A percentile compares a stretch with the other conserved stretches of the same genome.
Evolutionary conservation across 1,284 basidiomycete genomes (phyloP).

Genomic region (Ceratobasidium theobromae): DNA sequence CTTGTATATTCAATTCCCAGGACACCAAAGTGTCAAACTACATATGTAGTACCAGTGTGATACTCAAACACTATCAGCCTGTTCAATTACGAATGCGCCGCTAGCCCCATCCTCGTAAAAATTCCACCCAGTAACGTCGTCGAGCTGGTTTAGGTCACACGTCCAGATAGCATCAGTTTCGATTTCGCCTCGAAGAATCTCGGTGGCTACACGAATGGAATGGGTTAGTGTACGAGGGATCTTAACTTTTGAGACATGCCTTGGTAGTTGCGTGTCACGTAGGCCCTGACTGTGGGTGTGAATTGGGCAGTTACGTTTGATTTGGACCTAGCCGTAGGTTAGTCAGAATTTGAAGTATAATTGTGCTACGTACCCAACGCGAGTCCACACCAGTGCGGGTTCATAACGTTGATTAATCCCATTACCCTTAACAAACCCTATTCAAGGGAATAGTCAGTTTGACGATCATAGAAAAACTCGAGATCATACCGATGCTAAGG

Average conservation of each 20-base stretch:
- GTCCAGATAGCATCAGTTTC: too few relatives aligned
- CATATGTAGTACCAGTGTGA: too few relatives aligned
- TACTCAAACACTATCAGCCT: too few relatives aligned
- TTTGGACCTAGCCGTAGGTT: background rate
- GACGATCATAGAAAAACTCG: background rate
- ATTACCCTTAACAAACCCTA: constrained; percentile 12
- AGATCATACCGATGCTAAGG: background rate
- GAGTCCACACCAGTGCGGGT: background rate
- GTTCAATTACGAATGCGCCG: constrained; percentile 17
- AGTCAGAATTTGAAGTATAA: background rate
- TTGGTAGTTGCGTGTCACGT: background rate
- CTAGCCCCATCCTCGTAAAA: background rate
- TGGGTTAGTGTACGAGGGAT: background rate
- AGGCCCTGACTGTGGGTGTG: background rate
- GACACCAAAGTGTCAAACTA: too few relatives aligned
- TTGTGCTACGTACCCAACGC: background rate
- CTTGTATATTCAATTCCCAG: too few relatives aligned
- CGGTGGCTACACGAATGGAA: background rate
- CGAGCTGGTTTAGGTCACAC: constrained; percentile 7
- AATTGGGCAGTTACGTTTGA: background rate
- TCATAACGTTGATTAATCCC: constrained; percentile 2
- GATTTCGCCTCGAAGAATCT: constrained; percentile 20
- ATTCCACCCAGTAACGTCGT: constrained; percentile 22
- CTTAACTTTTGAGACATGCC: too few relatives aligned
- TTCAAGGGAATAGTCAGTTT: background rate